Evolutionary conservation across 2,329 filamentous ascomycete species (phyloP), one percentile per base, ranked within the genome.

Genomic region (Ophiostoma sp.): DNA sequence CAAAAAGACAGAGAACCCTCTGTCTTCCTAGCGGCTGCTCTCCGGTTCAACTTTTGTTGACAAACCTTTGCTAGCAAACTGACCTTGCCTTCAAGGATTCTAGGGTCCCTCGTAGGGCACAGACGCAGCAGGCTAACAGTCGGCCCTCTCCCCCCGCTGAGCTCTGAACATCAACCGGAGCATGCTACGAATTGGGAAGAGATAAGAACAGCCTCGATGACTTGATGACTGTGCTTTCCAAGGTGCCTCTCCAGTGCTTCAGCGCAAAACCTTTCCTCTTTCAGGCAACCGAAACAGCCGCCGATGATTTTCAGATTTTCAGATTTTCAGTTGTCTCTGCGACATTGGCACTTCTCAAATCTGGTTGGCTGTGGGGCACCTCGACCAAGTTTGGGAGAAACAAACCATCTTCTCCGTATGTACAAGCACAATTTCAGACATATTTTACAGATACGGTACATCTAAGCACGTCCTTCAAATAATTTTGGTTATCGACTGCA

Each of bases 261-360:
- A 36, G 33, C 33, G 48, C 50, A 42, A 70, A 52, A 42, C 69
- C n/a, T 59, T 70, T 59, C 69, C 69, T 45, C 39, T 72, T 72
- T 66, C 28, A 25, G 70, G 31, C n/a, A 31, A 15, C 45, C 70
- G 70, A 72, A 72, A 72, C 70, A 72, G 48, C 28, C 59, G 70
- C 70, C 61, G 22, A 66, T 17, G 31, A 15, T 11, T 22, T 17
- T 48, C 3, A 1, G 39, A 12, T 39, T 11, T 31, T 4, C 12
- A 39, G 61, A 25, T 66, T 39, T 19, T 17, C 59, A 59, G 19
- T 39, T 42, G 9, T 39, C 9, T 63, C 15, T 63, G 12, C 50
- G n/a, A 52, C 50, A 12, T 39, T 19, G 22, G 52, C 2, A 4
- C 6, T 61, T 36, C 15, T 61, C 25, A 31, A 57, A 0, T 57